A percentile compares a stretch with the other conserved stretches of the same genome.
These are phyloP conservation scores for Emmonsia crescens DNA, from an alignment of 2,329 filamentous ascomycete genomes.

Conservation along the genomic window DNA sequence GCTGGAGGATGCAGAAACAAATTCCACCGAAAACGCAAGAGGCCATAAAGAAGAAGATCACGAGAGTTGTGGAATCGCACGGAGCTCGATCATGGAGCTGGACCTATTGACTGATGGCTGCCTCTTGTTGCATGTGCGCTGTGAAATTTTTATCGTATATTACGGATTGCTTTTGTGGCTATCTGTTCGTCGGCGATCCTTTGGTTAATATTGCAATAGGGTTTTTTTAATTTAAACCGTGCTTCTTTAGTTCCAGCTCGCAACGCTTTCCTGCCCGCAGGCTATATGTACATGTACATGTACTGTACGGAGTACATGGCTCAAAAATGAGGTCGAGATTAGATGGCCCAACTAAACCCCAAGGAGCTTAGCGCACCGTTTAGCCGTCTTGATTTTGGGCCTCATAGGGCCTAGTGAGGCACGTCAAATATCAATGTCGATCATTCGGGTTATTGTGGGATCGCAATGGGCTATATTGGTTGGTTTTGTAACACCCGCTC, in stretches of 20 bases:
- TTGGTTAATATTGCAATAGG: not conserved
- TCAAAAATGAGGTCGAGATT: not conserved
- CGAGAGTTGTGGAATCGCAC: not conserved
- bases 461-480: not conserved
- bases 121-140: not conserved
- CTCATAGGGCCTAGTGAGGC: not conserved
- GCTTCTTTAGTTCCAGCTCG: too few relatives aligned
- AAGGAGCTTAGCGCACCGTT: not conserved
- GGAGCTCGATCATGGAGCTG: constrained; percentile 2
- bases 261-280: not conserved
- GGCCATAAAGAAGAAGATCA: not conserved
- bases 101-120: not conserved
- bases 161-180: not conserved
- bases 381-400: not conserved
- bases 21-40: not conserved
- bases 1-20: not conserved
- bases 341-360: not conserved
- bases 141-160: not conserved
- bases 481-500: not conserved
- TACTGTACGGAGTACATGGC: too few relatives aligned
- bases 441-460: not conserved
- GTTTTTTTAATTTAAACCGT: too few relatives aligned
- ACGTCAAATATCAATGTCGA: not conserved
- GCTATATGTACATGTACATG: too few relatives aligned
- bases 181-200: not conserved